A percentile compares a stretch with the other conserved stretches of the same genome.
phyloP scores from a whole-genome alignment of 2,329 filamentous ascomycete genomes.

The Tetracladium maxilliforme region DNA sequence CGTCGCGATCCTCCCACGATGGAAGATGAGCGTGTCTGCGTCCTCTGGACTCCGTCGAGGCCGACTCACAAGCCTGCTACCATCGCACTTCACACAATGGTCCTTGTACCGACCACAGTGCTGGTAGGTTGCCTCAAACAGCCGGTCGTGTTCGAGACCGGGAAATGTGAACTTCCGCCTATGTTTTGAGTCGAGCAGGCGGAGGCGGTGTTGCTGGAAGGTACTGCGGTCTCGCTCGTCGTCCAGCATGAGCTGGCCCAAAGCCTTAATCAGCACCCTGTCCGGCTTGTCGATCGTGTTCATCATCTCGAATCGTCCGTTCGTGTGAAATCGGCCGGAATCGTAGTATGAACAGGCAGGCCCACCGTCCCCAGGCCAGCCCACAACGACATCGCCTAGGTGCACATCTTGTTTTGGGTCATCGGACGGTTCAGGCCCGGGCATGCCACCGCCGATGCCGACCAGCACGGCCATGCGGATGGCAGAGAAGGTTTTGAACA shows the following conservation, averaged over 20 bases:
- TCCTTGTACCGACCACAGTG: too few species aligned
- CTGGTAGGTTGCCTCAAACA: too few species aligned
- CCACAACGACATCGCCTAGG: conserved; percentile 2
- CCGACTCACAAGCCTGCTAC: neutral
- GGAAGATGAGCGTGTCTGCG: neutral
- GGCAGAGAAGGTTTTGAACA: conserved; percentile 8
- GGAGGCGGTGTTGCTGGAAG: neutral
- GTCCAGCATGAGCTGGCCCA: neutral
- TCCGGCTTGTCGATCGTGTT: conserved; percentile 1
- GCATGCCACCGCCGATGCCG: too few species aligned
- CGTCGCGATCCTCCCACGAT: conserved; percentile 1
- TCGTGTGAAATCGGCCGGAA: neutral
- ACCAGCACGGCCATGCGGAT: too few species aligned
- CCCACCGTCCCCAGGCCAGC: neutral
- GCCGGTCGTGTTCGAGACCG: too few species aligned
- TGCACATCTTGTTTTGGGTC: too few species aligned
- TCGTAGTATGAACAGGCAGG: conserved; percentile 1
- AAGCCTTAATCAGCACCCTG: neutral
- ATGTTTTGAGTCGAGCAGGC: too few species aligned
- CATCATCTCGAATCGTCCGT: conserved; percentile 1
- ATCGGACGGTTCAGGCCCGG: too few species aligned
- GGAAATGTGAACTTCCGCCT: too few species aligned
- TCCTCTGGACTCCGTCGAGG: neutral
- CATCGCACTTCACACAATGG: conserved; percentile 1
- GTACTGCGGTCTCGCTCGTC: neutral